Evolutionary conservation across 225 moss, liverwort and hornwort genomes (phyloP), one percentile per base, ranked within the genome.

Genomic region (Pseudisothecium myosuroides): DNA sequence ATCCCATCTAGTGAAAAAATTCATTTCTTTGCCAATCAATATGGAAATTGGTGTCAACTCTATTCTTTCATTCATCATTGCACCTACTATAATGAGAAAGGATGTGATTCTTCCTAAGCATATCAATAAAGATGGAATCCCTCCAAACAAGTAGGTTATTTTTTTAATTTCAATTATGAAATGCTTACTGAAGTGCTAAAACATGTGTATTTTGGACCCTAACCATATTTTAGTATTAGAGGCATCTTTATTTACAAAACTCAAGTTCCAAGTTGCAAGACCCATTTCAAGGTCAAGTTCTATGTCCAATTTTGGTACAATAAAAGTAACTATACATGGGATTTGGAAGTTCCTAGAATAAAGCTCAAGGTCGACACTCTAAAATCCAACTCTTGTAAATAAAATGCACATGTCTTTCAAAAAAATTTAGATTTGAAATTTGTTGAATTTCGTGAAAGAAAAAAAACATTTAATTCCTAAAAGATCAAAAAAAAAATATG

Each of bases 121-220:
- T 36, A 52, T 2, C 5, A 14, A 36, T 3, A 37, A 54, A 22
- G 9, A 36, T 77, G 4, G 19, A 23, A 77, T 77, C 18, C 3
- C 0, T 19, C 0, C 0, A 0, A 0, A 52, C 8, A 77, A 15
- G 2, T 45, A 45, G 23, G 5, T 77, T 9, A 36, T 24, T 36
- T 76, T 36, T 77, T 14, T 36, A 77, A 36, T 76, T 76, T 14
- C 2, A 21, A 5, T 29, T 50, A 13, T 32, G 0, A 75, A 47
- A 75, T 74, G 47, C 24, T 31, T n/a, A n/a, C n/a, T n/a, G 8
- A 45, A 45, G 8, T 45, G 45, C 7, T 45, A 6, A 11, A 52
- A 76, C 1, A 34, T 13, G 0, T 76, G 17, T 14, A 52, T 52
- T 76, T 52, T 52, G 1, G 9, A 52, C 23, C 22, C 22, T 21